Conservation (phyloP, 805 yeast genomes). For the Zygotorulaspora florentina region DNA sequence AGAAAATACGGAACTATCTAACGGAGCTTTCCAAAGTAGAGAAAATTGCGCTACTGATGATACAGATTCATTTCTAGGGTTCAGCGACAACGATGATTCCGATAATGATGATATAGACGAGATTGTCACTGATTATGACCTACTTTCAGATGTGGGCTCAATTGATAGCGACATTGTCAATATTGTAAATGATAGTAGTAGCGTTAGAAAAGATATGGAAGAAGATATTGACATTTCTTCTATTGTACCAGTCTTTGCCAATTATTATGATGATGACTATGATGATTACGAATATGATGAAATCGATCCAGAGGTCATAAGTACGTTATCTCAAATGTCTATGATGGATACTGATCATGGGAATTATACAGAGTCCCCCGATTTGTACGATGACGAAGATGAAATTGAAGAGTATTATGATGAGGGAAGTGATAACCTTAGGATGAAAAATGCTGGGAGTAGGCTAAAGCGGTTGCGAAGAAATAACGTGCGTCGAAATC, state of each 20-base stretch:
- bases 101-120: slow-evolving; percentile 10
- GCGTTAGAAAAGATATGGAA: neutral
- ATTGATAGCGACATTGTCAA: slow-evolving; percentile 9
- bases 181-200: neutral
- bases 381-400: slow-evolving; percentile 12
- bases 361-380: neutral
- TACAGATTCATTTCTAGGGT: slow-evolving; percentile 11
- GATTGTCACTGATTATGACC: slow-evolving; percentile 11
- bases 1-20: neutral
- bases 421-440: slow-evolving; percentile 11
- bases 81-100: slow-evolving; percentile 11
- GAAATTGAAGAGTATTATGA: slow-evolving; percentile 11
- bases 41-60: slow-evolving; percentile 12
- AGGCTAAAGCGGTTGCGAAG: slow-evolving; percentile 9
- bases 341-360: slow-evolving; percentile 7
- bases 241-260: neutral
- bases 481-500: slow-evolving; percentile 3
- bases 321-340: slow-evolving; percentile 4
- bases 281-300: slow-evolving; percentile 29
- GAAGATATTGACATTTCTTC: neutral
- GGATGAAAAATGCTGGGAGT: slow-evolving; percentile 6
- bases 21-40: neutral
- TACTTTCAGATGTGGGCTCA: slow-evolving; percentile 12
- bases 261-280: slow-evolving; percentile 4
- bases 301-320: slow-evolving; percentile 13